Conservation (phyloP, 148 eudicot genomes). For the Rhododendron williamsianum region DNA sequence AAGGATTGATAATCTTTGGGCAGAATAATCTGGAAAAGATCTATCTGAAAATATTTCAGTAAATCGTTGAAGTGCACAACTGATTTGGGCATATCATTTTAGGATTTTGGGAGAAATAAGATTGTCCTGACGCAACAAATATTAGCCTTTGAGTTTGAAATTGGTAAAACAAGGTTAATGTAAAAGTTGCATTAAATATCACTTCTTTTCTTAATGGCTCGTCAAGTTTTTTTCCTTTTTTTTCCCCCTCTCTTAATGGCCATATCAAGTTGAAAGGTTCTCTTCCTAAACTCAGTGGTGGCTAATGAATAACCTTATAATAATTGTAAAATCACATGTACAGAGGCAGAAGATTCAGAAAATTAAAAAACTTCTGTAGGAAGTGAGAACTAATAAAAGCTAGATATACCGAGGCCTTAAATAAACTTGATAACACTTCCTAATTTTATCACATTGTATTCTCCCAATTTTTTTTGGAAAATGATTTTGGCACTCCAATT, state of each 20-base stretch:
- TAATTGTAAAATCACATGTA: not conserved
- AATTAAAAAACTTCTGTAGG: not conserved
- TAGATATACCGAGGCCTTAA: not conserved
- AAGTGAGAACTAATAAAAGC: conserved; percentile 1
- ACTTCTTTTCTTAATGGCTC: too few species aligned
- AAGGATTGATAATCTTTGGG: not conserved
- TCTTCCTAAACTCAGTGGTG: not conserved
- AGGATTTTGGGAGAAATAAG: not conserved
- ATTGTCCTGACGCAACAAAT: not conserved
- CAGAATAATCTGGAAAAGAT: not conserved
- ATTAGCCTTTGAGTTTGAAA: not conserved
- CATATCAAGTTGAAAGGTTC: not conserved
- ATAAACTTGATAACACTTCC: not conserved
- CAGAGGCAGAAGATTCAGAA: not conserved
- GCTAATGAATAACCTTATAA: not conserved
- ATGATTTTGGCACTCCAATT: too few species aligned
- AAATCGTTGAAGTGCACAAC: not conserved
- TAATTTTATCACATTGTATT: not conserved
- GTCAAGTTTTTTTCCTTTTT: too few species aligned
- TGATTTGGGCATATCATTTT: not conserved
- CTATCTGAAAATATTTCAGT: not conserved
- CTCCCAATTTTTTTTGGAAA: not conserved
- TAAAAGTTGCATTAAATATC: too few species aligned
- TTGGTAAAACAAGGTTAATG: too few species aligned
- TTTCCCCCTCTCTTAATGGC: not conserved